Evolutionary conservation across 192 early-diverging fungal genomes (phyloP), one percentile per base, ranked within the genome.

Genomic region (Coemansia sp.): DNA sequence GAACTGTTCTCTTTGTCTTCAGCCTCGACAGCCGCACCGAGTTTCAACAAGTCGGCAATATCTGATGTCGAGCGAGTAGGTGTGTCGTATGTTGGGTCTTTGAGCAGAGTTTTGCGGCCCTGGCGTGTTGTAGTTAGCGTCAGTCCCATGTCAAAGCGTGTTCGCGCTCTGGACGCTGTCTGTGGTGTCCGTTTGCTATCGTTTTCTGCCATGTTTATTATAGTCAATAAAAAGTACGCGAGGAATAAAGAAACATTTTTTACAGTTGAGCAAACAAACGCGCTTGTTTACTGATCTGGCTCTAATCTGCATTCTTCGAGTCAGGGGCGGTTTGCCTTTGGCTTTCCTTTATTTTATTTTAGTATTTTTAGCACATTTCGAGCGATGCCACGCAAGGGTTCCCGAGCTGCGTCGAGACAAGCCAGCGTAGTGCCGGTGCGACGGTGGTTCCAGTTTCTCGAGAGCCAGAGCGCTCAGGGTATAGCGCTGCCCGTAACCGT

Each of bases 1-100:
- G 71, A 80, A 62, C 72, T 74, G 59, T 80, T 80, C 32, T 80
- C 77, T 32, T 80, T 80, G 69, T 74, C 77, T 0, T 80, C 77
- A n/a, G 65, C 61, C 11, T 80, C 72, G 1, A 70, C 61, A 8
- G 65, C 61, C 5, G 77, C 71, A 9, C 77, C 63, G 12, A 80
- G 71, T 35, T 67, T 70, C 7, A 80, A 60, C 15, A 80, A 68
- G 19, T 80, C 77, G 22, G 65, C 60, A 15, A 74, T 61, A 10
- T 80, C 77, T 15, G 64, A 41, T 4, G 64, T 52, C 17, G 64
- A 48, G 4, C 65, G 67, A 27, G 68, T 65, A 1, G 68, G 67
- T 9, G 77, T 71, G 55, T 58, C 50, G 60, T 62, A 60, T 1
- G 72, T 17, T 11, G 41, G 23, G 17, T 80, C 77, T 1, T 64